Percentiles rank a stretch among this genome's conserved stretches.
Evolutionary conservation across 805 yeast genomes (phyloP).

Genomic region (Spathaspora gorwiae): DNA sequence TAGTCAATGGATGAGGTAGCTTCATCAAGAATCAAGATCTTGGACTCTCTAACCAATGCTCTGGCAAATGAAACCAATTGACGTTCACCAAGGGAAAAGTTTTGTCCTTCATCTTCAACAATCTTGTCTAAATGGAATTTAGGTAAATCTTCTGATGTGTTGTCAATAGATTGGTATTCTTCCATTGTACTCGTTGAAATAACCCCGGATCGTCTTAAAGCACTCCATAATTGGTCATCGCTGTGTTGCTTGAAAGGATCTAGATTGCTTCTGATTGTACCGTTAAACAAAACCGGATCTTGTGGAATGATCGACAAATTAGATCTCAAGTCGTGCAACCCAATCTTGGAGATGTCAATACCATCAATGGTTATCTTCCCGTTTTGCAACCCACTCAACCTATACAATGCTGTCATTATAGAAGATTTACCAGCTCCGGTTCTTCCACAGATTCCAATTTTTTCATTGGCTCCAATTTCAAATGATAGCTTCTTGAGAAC

Average conservation of each 20-base stretch:
- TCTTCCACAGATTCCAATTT: conserved; percentile 79
- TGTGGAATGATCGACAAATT: conserved; percentile 61
- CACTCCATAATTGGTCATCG: conserved; percentile 50
- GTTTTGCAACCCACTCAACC: conserved; percentile 43
- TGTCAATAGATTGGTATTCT: conserved; percentile 9
- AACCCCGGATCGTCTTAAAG: conserved; percentile 50
- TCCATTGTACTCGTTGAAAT: conserved; percentile 28
- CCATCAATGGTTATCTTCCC: conserved; percentile 54
- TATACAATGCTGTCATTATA: conserved; percentile 53
- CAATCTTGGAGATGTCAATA: conserved; percentile 43
- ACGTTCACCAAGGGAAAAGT: conserved; percentile 21
- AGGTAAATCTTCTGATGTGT: conserved; percentile 16
- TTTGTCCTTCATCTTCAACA: conserved; percentile 34
- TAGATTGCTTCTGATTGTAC: conserved; percentile 49
- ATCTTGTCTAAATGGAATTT: conserved; percentile 33
- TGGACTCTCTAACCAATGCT: conserved; percentile 31
- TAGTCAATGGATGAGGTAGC: conserved; percentile 38
- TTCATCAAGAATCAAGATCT: conserved; percentile 35
- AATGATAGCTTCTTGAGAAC: conserved; percentile 45
- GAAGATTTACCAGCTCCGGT: conserved; percentile 80
- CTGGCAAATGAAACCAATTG: conserved; percentile 37
- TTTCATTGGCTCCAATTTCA: conserved; percentile 49
- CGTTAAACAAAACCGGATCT: conserved; percentile 60
- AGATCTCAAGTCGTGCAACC: conserved; percentile 46
- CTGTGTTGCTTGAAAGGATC: conserved; percentile 52